Percentiles rank a stretch among this genome's conserved stretches.
These are phyloP conservation scores for Cyphellophora europaea DNA, from an alignment of 2,329 filamentous ascomycete genomes.

Conservation along the genomic window DNA sequence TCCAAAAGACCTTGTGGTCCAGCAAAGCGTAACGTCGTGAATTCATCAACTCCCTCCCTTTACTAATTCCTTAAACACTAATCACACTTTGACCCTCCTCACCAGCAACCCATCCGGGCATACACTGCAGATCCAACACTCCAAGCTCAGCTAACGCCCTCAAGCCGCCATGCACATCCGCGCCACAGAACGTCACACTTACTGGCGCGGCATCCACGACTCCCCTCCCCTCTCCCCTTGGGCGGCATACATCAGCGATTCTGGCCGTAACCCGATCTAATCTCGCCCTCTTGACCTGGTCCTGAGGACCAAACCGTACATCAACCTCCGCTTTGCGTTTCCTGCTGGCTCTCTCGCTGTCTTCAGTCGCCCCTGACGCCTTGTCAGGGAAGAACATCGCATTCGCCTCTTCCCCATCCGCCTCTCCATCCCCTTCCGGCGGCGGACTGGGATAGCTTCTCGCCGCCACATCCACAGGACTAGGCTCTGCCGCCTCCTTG, in stretches of 20 bases:
- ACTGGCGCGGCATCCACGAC: constrained; percentile 20
- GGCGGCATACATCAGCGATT: constrained; percentile 4
- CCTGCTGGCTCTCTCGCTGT: constrained; percentile 2
- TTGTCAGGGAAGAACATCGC: background rate
- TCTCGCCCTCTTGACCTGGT: constrained; percentile 9
- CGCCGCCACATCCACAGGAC: constrained; percentile 5
- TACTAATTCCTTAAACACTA: constrained; percentile 43
- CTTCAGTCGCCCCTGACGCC: background rate
- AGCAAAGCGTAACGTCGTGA: too few species aligned
- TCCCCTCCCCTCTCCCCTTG: background rate
- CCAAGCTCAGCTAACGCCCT: constrained; percentile 69
- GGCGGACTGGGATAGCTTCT: background rate
- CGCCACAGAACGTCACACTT: constrained; percentile 59
- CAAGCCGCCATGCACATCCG: constrained; percentile 73
- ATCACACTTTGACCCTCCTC: constrained; percentile 72
- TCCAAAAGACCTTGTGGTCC: too few species aligned
- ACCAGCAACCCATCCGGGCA: constrained; percentile 88
- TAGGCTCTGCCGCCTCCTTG: constrained; percentile 12
- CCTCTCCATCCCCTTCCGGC: constrained; percentile 11
- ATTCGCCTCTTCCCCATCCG: constrained; percentile 45
- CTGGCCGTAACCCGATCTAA: constrained; percentile 15
- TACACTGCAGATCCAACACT: constrained; percentile 62
- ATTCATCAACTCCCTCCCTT: too few species aligned
- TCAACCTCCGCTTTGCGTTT: constrained; percentile 6
- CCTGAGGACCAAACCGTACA: constrained; percentile 12